Evolutionary conservation across 192 early-diverging fungal species (phyloP).

Genomic region (Chytriomyces confervae): DNA sequence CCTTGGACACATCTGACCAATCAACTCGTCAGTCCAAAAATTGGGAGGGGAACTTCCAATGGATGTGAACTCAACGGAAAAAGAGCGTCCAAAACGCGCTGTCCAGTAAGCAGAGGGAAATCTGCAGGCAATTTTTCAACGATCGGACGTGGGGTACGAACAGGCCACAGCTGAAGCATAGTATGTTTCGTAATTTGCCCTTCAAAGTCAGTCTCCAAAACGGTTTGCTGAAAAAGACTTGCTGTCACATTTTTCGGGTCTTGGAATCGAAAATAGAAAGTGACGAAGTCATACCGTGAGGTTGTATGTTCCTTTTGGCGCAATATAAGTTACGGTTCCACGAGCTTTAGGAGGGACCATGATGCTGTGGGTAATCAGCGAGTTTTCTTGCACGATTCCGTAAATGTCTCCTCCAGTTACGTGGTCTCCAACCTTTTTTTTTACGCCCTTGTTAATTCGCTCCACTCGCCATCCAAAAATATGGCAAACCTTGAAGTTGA

Average conservation of each 20-base stretch:
- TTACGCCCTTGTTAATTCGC: not conserved
- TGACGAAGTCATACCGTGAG: slow-evolving; percentile 56
- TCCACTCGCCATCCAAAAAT: not conserved
- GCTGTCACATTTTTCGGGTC: too few relatives aligned
- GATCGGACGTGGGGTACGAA: slow-evolving; percentile 92
- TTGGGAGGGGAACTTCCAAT: slow-evolving; percentile 31
- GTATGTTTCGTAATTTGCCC: slow-evolving; percentile 90
- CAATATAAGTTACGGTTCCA: slow-evolving; percentile 97
- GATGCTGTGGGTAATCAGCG: slow-evolving; percentile 90
- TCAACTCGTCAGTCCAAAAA: not conserved
- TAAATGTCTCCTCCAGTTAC: slow-evolving; percentile 98
- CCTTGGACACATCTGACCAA: slow-evolving; percentile 88
- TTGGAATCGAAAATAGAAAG: too few relatives aligned
- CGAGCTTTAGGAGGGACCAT: slow-evolving; percentile 92
- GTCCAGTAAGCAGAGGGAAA: slow-evolving; percentile 95
- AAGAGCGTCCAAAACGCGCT: slow-evolving; percentile 97
- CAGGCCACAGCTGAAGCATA: slow-evolving; percentile 98
- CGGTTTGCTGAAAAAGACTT: slow-evolving; percentile 63
- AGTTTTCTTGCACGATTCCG: slow-evolving; percentile 95
- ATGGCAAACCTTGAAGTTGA: slow-evolving; percentile 76
- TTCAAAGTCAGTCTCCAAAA: slow-evolving; percentile 97
- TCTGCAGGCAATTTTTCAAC: slow-evolving; percentile 93
- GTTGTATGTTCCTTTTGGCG: slow-evolving; percentile 89
- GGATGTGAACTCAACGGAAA: slow-evolving; percentile 72
- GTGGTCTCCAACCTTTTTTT: slow-evolving; percentile 84